Percentiles rank a stretch among this genome's conserved stretches.
Conservation (phyloP, 1,284 basidiomycete genomes). For the Marasmius tenuissimus region DNA sequence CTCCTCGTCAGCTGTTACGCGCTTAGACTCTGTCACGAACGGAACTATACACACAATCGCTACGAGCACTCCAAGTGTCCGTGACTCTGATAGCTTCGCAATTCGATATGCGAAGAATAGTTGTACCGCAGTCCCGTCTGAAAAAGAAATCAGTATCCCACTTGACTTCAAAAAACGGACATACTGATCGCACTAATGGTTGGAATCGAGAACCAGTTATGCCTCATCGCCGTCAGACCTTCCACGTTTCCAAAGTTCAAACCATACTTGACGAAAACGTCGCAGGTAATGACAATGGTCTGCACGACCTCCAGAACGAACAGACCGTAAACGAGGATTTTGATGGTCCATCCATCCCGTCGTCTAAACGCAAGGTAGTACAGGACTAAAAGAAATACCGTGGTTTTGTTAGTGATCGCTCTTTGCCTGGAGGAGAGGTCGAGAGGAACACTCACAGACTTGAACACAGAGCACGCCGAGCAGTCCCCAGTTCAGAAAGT, state of each 20-base stretch:
- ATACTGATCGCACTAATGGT: slow-evolving; percentile 23
- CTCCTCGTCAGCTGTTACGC: background rate
- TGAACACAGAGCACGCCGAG: slow-evolving; percentile 22
- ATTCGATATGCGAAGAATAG: slow-evolving; percentile 23
- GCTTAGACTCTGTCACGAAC: background rate
- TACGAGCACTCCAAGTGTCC: slow-evolving; percentile 5
- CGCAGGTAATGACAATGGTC: slow-evolving; percentile 19
- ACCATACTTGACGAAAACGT: slow-evolving; percentile 23
- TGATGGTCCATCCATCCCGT: slow-evolving; percentile 17
- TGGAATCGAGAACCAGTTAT: slow-evolving; percentile 20
- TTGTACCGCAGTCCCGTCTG: background rate
- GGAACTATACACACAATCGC: background rate
- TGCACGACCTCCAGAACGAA: slow-evolving; percentile 21
- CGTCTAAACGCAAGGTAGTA: slow-evolving; percentile 24
- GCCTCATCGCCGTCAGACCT: slow-evolving; percentile 18
- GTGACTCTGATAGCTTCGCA: slow-evolving; percentile 19
- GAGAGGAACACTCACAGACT: slow-evolving; percentile 17
- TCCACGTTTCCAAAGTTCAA: slow-evolving; percentile 18
- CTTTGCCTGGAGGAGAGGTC: background rate
- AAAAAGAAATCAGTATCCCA: background rate
- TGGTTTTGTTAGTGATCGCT: background rate
- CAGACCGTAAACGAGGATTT: slow-evolving; percentile 21
- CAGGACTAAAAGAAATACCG: slow-evolving; percentile 13
- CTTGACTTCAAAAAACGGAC: background rate
- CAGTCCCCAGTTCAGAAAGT: slow-evolving; percentile 22